Percentiles rank a stretch among this genome's conserved stretches.
phyloP scores from a whole-genome alignment of 2,329 filamentous ascomycete genomes.

The Chaetomiaceae sp. region DNA sequence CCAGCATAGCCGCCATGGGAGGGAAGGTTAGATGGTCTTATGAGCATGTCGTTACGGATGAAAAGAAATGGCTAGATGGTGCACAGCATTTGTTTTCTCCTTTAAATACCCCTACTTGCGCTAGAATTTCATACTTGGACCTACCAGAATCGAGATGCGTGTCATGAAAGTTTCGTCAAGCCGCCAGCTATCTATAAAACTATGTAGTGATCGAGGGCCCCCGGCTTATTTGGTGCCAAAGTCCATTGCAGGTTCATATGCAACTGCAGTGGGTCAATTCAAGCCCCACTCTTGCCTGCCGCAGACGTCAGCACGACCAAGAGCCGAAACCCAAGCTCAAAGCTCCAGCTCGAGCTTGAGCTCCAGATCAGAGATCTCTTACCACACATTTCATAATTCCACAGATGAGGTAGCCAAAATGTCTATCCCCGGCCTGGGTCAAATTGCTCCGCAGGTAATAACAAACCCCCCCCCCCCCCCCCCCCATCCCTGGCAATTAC shows the following conservation, averaged over 20 bases:
- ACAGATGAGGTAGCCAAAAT: constrained; percentile 12
- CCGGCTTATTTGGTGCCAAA: too few relatives aligned
- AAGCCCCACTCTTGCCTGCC: constrained; percentile 12
- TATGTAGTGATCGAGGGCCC: too few relatives aligned
- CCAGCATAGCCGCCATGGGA: not conserved
- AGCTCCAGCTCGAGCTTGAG: not conserved
- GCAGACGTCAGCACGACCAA: not conserved
- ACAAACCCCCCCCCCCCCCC: not conserved
- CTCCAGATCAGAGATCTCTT: not conserved
- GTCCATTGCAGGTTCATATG: too few relatives aligned
- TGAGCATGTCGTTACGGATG: constrained; percentile 15
- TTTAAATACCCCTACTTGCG: not conserved
- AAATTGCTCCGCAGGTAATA: constrained; percentile 22
- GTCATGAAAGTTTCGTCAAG: too few relatives aligned
- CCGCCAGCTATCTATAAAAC: too few relatives aligned
- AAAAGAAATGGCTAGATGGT: constrained; percentile 5
- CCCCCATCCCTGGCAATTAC: not conserved
- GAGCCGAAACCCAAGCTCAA: too few relatives aligned
- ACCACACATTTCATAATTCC: not conserved
- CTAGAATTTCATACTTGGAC: not conserved
- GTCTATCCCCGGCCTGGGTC: constrained; percentile 26
- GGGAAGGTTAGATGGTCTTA: constrained; percentile 8
- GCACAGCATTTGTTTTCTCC: constrained; percentile 3
- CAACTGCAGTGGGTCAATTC: too few relatives aligned
- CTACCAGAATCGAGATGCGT: not conserved